These are phyloP conservation scores for Cicer bijugum DNA, from an alignment of 306 rosid species.

Conservation along the genomic window DNA sequence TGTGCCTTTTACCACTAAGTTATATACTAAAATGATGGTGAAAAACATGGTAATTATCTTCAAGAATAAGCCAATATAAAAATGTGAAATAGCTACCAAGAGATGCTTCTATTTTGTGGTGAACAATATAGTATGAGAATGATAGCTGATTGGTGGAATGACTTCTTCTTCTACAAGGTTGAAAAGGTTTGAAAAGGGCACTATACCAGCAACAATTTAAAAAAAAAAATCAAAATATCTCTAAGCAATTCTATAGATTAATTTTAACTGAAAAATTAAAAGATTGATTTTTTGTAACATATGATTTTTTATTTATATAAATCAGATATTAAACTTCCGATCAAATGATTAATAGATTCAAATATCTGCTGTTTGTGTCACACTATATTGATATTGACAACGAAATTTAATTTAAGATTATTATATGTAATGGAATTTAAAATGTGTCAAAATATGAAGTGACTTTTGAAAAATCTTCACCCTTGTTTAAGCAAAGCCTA, in stretches of 20 bases:
- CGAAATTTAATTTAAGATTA: conserved; percentile 52
- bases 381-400: conserved; percentile 46
- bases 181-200: conserved; percentile 64
- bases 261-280: no score
- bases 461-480: conserved; percentile 60
- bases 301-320: no score
- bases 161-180: conserved; percentile 65
- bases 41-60: conserved; percentile 39
- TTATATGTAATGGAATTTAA: conserved; percentile 48
- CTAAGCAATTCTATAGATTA: no score
- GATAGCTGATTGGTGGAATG: conserved; percentile 68
- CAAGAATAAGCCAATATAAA: conserved; percentile 38
- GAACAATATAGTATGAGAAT: conserved; percentile 50
- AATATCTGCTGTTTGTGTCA: no score
- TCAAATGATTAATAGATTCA: no score
- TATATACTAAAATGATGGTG: conserved; percentile 28
- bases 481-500: conserved; percentile 70
- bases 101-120: conserved; percentile 39
- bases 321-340: no score
- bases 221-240: no score
- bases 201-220: conserved; percentile 58
- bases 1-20: conserved; percentile 41
- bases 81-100: conserved; percentile 32
- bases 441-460: conserved; percentile 49
- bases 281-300: no score